Evolutionary conservation across 495 filamentous ascomycete genomes (phyloP), one percentile per base, ranked within the genome.

Genomic region (Aspergillus cavernicola): DNA sequence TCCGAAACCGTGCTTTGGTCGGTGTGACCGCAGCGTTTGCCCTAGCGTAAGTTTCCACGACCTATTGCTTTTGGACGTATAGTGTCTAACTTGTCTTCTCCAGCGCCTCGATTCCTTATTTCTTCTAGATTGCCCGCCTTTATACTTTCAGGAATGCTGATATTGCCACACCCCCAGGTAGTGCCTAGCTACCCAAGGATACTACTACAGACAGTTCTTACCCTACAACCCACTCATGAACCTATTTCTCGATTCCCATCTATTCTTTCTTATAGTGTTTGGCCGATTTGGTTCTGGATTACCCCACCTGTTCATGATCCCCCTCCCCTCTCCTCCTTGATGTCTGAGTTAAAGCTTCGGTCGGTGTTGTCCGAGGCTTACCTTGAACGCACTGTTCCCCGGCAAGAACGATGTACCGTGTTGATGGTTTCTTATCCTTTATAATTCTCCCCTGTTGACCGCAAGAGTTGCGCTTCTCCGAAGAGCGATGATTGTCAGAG

Each of bases 1-100:
- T 96, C 35, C 83, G 86, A 68, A 90, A 84, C 61, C 82, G 89
- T 60, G 89, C 92, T 46, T 76, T 93, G 51, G 76, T 95, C 60
- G 92, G 93, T 37, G 79, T 97, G 47, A 88, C 84, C 31, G 90
- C 86, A 36, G 89, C 87, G 19, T 80, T 96, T 67, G 87, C 87
- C 24, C 76, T 97, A 71, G 91, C 90, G 92, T 97, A 78, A 72
- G 90, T 85, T 42, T 55, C 18, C n/a, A n/a, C 18, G 20, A n/a
- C 18, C 11, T 16, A 12, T 10, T 20, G 15, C 28, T 19, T 11
- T n/a, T 31, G 5, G n/a, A 13, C 20, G 12, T 3, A 40, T 41
- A 23, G 11, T 52, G 31, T 51, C 37, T 54, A 33, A 33, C 67
- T 73, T 60, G 69, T 57, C 16, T 26, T 9, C 19, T 11, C 23